phyloP scores from a whole-genome alignment of 257 asterid species.

The Primulina eburnea region DNA sequence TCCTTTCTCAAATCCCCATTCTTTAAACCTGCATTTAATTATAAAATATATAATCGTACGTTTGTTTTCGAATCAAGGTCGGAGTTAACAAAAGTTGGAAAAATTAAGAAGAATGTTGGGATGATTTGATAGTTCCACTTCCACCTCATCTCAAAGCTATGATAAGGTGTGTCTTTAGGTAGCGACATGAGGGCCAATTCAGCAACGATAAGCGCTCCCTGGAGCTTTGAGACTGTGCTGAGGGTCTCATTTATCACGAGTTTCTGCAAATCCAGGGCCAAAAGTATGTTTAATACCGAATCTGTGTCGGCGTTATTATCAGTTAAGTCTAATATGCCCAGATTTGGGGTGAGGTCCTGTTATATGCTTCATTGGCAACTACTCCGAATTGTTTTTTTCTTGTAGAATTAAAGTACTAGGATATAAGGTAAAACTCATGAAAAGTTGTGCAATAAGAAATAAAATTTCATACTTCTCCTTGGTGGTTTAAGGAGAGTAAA shows the following conservation, averaged over 20 bases:
- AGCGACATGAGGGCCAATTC: slow-evolving; percentile 58
- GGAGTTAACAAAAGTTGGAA: background rate
- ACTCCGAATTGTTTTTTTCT: no score
- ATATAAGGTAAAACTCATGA: no score
- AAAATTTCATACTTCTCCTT: slow-evolving; percentile 62
- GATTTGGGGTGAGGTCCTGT: background rate
- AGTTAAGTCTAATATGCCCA: background rate
- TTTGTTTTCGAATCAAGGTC: background rate
- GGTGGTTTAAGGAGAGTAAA: slow-evolving; percentile 65
- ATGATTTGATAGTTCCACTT: slow-evolving; percentile 27
- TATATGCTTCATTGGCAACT: background rate
- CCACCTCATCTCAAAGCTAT: slow-evolving; percentile 75
- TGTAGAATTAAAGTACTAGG: background rate
- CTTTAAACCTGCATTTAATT: slow-evolving; percentile 52
- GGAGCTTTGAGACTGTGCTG: slow-evolving; percentile 66
- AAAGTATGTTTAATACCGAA: background rate
- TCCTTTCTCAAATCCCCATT: slow-evolving; percentile 78
- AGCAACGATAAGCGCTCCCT: slow-evolving; percentile 64
- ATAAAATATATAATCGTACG: background rate
- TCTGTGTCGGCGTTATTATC: background rate
- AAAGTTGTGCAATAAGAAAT: background rate
- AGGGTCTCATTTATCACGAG: slow-evolving; percentile 82
- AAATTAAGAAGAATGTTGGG: slow-evolving; percentile 8
- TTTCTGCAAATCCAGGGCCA: slow-evolving; percentile 46
- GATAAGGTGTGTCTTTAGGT: slow-evolving; percentile 67